Conservation (phyloP, 2,329 filamentous ascomycete genomes). For the Talaromyces piceae region DNA sequence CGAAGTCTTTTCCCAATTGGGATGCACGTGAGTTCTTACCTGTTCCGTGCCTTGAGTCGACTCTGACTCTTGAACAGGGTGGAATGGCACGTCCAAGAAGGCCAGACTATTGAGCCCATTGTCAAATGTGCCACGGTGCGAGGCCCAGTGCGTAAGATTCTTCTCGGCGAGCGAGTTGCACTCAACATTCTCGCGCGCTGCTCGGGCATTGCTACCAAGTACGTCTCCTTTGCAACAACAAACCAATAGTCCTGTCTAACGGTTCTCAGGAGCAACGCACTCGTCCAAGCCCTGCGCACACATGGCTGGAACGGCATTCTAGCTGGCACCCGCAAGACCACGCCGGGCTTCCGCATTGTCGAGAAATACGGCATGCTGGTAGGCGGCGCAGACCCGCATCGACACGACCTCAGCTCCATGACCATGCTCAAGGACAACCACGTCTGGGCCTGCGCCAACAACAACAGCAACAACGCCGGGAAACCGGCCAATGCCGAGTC, state of each 20-base stretch:
- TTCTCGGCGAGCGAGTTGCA: constrained; percentile 89
- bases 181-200: constrained; percentile 86
- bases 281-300: constrained; percentile 46
- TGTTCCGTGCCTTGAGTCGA: neutral
- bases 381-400: constrained; percentile 83
- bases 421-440: constrained; percentile 99
- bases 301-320: constrained; percentile 73
- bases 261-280: constrained; percentile 19
- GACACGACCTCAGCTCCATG: constrained; percentile 88
- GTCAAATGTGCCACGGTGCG: constrained; percentile 70
- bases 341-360: constrained; percentile 86
- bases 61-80: constrained; percentile 45
- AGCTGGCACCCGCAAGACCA: constrained; percentile 96
- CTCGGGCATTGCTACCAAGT: constrained; percentile 75
- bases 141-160: constrained; percentile 72
- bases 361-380: constrained; percentile 98
- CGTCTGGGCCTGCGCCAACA: constrained; percentile 72
- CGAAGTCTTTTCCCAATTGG: constrained; percentile 83
- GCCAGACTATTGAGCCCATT: constrained; percentile 57
- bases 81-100: constrained; percentile 78
- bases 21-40: constrained; percentile 56
- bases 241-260: constrained; percentile 4
- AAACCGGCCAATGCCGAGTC: constrained; percentile 14
- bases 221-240: constrained; percentile 19
- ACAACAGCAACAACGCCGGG: constrained; percentile 17